Evolutionary conservation across 306 rosid species (phyloP).

Genomic region (Malus fusca): DNA sequence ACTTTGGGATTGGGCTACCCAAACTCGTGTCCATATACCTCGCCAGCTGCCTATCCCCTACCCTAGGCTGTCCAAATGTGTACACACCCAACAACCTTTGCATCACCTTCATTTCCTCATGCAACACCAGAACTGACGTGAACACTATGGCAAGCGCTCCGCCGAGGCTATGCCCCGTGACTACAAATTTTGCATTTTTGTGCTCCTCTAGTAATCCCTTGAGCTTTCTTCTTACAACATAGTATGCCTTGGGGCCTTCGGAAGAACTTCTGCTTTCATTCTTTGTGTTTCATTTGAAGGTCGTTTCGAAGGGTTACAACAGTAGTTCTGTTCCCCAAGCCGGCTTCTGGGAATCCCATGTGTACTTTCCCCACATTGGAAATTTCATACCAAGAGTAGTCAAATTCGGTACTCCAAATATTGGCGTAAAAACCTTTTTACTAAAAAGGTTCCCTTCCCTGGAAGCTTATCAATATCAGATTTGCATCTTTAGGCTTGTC

Average conservation of each 20-base stretch:
- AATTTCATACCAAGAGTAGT: slow-evolving; percentile 72
- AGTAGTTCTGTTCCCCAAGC: slow-evolving; percentile 48
- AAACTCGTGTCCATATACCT: slow-evolving; percentile 55
- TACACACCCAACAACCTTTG: slow-evolving; percentile 50
- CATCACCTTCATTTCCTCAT: slow-evolving; percentile 53
- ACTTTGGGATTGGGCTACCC: slow-evolving; percentile 35
- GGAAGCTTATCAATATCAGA: slow-evolving; percentile 59
- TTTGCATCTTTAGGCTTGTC: slow-evolving; percentile 66
- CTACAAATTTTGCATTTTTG: slow-evolving; percentile 54
- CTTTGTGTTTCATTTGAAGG: slow-evolving; percentile 16
- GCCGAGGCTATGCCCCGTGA: slow-evolving; percentile 81
- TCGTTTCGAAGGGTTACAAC: slow-evolving; percentile 2
- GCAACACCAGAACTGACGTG: slow-evolving; percentile 56
- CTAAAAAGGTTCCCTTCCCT: slow-evolving; percentile 65
- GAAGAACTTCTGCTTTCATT: background rate
- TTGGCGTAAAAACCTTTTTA: slow-evolving; percentile 26
- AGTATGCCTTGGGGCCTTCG: slow-evolving; percentile 37
- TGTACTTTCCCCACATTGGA: slow-evolving; percentile 62
- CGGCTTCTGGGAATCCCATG: slow-evolving; percentile 82
- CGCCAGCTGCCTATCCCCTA: slow-evolving; percentile 54
- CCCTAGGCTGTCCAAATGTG: slow-evolving; percentile 79
- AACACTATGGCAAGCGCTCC: slow-evolving; percentile 68
- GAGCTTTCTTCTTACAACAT: slow-evolving; percentile 40
- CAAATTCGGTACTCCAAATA: slow-evolving; percentile 78
- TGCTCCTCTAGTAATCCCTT: slow-evolving; percentile 52